Base-by-base conservation (phyloP, 140 eudicot species). In the Erigeron philadelphicus region DNA sequence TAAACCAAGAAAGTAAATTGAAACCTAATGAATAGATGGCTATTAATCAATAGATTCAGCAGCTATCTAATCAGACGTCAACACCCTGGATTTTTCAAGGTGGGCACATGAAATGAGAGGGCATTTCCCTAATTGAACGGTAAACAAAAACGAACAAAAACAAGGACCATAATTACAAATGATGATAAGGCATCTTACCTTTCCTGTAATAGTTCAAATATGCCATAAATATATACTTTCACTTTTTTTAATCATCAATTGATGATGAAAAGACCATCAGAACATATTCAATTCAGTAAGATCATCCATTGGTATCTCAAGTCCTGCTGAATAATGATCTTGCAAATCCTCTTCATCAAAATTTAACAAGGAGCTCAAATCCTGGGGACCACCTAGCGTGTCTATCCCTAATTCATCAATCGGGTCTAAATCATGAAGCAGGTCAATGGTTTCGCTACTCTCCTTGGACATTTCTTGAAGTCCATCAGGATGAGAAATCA, bases 291-390 rank as follows among this genome's bases (percentile, higher is more conserved):
- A 64, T 46, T 83, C 90, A 0, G 93, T 66, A 46, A 90, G 88
- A 80, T 90, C 97, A 61, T 90, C 97, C 97, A 90, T 90, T 0
- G 97, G 97, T 79, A 90, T 88, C 17, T 80, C 90, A 66, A 88
- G 96, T 31, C 97, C 97, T 38, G 75, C 78, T 16, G 87, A 71
- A 76, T 70, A 87, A 70, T 83, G 80, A 68, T 90, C 95, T 66
- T 79, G 87, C 58, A 85, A 60, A 35, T 83, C 90, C 58, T 85
- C 97, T 0, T 79, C 90, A 11, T 88, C 97, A 72, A 90, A 85
- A 68, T 86, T 85, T 59, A 90, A 76, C 84, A 89, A 83, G 55
- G 84, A 77, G 76, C 77, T 76, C 56, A 90, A 61, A 75, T 90
- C 97, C 78, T 84, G 96, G 4, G 83, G 78, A 9, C 83, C 90